These are phyloP conservation scores for Phytophthora cajani DNA, from an alignment of 352 stramenopile species.

Conservation along the genomic window DNA sequence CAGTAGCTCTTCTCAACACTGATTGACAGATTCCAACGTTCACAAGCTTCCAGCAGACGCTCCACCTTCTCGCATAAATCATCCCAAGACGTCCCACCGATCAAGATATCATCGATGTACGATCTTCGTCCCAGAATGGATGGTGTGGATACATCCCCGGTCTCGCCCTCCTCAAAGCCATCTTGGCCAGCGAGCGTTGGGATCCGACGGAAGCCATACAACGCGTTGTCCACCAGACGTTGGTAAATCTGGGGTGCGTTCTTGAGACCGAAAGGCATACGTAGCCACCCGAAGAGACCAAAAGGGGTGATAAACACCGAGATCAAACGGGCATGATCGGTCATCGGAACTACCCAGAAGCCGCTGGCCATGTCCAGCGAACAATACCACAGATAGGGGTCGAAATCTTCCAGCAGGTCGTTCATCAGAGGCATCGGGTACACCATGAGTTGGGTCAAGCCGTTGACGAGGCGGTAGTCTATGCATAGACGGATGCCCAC, in stretches of 20 bases:
- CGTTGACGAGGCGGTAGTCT: neutral
- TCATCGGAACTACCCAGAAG: neutral
- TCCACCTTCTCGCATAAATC: too few relatives aligned
- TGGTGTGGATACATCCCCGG: too few relatives aligned
- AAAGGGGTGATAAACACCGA: neutral
- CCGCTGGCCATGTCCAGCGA: too few relatives aligned
- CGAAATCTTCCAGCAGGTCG: neutral
- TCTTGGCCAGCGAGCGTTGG: too few relatives aligned
- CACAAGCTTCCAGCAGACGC: too few relatives aligned
- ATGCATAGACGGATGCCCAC: neutral
- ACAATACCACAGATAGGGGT: neutral
- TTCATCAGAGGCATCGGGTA: neutral
- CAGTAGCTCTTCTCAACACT: too few relatives aligned
- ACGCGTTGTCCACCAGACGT: neutral
- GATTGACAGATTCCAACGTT: too few relatives aligned
- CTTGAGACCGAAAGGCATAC: neutral
- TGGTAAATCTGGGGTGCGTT: too few relatives aligned
- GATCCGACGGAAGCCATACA: neutral
- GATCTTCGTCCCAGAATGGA: too few relatives aligned
- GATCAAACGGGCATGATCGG: neutral
- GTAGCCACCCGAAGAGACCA: neutral
- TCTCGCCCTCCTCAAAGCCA: too few relatives aligned
- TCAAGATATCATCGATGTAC: too few relatives aligned
- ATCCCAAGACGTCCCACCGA: too few relatives aligned
- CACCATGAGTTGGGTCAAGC: neutral